Conservation (phyloP, 2,329 filamentous ascomycete species). For the Sarocladiaceae sp. region DNA sequence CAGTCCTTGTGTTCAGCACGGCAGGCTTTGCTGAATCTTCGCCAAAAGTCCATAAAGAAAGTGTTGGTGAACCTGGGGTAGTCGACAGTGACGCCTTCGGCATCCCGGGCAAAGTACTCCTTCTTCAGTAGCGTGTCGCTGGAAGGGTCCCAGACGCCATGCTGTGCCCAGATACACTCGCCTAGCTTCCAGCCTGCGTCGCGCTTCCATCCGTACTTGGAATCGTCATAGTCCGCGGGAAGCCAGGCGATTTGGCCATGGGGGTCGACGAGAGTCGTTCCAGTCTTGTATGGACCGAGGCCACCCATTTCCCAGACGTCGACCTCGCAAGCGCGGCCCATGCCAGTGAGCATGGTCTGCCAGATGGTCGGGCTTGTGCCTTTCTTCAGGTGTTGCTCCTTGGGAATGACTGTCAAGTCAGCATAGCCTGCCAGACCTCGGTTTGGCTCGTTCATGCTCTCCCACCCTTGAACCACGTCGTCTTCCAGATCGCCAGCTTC, state of each 20-base stretch:
- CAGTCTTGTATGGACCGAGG: conserved; percentile 86
- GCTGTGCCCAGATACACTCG: conserved; percentile 95
- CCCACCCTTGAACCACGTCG: conserved; percentile 87
- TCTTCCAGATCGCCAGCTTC: conserved; percentile 86
- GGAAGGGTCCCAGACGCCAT: conserved; percentile 85
- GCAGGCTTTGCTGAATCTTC: conserved; percentile 68
- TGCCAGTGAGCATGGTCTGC: conserved; percentile 89
- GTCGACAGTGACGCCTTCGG: conserved; percentile 68
- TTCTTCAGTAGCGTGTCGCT: conserved; percentile 73
- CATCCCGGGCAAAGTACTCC: conserved; percentile 81
- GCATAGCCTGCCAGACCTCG: conserved; percentile 77
- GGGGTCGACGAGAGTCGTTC: conserved; percentile 76
- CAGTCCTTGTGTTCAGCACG: conserved; percentile 70
- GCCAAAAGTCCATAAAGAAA: conserved; percentile 84
- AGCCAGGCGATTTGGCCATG: conserved; percentile 83
- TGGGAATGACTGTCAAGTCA: conserved; percentile 74
- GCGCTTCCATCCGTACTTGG: conserved; percentile 82
- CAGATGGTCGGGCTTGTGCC: conserved; percentile 90
- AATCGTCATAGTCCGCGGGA: conserved; percentile 74
- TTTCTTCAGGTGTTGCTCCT: conserved; percentile 85
- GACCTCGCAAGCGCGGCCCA: conserved; percentile 82
- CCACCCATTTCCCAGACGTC: conserved; percentile 91
- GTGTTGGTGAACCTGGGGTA: conserved; percentile 85
- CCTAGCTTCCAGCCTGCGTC: conserved; percentile 85
- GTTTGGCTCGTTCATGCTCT: conserved; percentile 93